Evolutionary conservation across 371 early-diverging fungal species (phyloP).

Genomic region (Mucor circinelloides): DNA sequence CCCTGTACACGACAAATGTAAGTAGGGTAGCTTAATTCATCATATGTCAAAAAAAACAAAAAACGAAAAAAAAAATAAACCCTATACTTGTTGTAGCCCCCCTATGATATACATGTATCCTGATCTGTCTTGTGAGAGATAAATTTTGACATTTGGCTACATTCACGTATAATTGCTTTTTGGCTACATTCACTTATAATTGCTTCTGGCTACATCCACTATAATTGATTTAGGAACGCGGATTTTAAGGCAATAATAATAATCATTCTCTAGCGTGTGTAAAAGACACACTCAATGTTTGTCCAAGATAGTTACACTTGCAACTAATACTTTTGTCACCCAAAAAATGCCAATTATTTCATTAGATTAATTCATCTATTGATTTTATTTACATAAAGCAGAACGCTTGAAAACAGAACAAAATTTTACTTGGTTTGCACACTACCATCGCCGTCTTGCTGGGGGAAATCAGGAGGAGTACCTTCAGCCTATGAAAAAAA

Average conservation of each 20-base stretch:
- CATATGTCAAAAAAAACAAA: no score
- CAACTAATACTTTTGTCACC: background rate
- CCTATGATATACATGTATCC: background rate
- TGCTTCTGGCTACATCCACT: background rate
- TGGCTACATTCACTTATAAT: background rate
- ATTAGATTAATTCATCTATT: background rate
- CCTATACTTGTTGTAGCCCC: background rate
- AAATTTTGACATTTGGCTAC: background rate
- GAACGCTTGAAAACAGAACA: background rate
- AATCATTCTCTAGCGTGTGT: no score
- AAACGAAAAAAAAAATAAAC: background rate
- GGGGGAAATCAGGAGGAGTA: conserved; percentile 10
- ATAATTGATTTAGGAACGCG: background rate
- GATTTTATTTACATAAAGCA: background rate
- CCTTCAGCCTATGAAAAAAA: background rate
- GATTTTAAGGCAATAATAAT: no score
- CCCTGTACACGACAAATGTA: background rate
- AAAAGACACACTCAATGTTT: no score
- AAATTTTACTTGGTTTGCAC: background rate
- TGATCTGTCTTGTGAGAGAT: background rate
- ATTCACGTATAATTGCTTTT: background rate
- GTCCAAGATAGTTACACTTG: no score
- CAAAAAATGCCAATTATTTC: background rate
- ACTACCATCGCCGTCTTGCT: background rate
- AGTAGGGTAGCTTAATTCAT: background rate